phyloP scores from a whole-genome alignment of 192 early-diverging fungal genomes.

The Rhizophagus prolifer region DNA sequence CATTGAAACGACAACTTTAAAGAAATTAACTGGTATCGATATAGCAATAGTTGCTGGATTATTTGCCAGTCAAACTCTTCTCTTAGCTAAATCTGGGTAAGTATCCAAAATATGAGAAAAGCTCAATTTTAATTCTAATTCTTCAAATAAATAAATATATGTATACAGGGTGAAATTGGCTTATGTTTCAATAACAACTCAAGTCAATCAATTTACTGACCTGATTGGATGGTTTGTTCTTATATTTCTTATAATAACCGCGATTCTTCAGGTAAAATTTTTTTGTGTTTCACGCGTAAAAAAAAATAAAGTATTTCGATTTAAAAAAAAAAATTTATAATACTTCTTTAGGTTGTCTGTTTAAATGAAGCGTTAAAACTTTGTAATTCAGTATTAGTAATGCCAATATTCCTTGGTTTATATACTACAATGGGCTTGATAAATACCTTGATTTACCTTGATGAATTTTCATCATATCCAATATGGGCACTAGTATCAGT shows the following conservation, averaged over 20 bases:
- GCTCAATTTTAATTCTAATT: too few relatives aligned
- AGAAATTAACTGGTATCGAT: conserved; percentile 51
- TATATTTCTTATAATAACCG: conserved; percentile 46
- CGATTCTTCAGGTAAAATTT: conserved; percentile 50
- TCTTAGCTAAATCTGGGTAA: conserved; percentile 60
- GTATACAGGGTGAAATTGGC: conserved; percentile 39
- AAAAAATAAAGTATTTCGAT: background rate
- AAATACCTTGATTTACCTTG: conserved; percentile 58
- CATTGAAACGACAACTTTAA: conserved; percentile 36
- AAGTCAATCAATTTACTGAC: conserved; percentile 54
- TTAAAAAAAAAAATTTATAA: background rate
- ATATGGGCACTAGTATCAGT: conserved; percentile 49
- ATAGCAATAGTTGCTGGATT: conserved; percentile 55
- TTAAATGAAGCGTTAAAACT: conserved; percentile 55
- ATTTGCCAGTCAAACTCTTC: conserved; percentile 54
- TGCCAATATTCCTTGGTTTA: conserved; percentile 58
- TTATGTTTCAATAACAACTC: conserved; percentile 34
- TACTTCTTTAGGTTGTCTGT: conserved; percentile 50
- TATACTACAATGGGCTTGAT: conserved; percentile 55
- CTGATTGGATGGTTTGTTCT: conserved; percentile 51
- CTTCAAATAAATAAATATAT: too few relatives aligned
- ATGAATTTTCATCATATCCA: conserved; percentile 50
- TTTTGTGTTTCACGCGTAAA: background rate
- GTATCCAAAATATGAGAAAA: background rate
- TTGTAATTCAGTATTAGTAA: conserved; percentile 55